Evolutionary conservation across 257 asterid genomes (phyloP), one percentile per base, ranked within the genome.

Genomic region (Capsicum chinense): DNA sequence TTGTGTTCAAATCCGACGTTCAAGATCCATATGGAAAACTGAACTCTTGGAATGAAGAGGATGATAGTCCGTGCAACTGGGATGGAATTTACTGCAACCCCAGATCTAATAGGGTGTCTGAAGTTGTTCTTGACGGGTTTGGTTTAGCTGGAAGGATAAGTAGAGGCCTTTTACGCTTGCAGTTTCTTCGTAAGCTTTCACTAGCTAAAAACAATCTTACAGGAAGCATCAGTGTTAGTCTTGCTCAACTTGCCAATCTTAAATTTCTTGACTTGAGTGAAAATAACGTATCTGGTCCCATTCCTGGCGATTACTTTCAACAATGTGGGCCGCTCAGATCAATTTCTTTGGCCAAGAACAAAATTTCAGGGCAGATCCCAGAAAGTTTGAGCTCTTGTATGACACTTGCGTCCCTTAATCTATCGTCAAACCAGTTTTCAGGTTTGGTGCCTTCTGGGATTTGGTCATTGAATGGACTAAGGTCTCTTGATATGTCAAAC

Each of bases 61-160:
- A 91, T 56, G 91, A 91, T 19, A 95, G 90, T 91, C 95, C 99
- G 14, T 97, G 99, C 84, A 90, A 85, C 66, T 97, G 99, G 99
- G 33, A 81, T 56, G 98, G 99, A 83, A 90, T 97, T 6, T 88
- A 88, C 88, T 95, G 98, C 86, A 91, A 93, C 89, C 96, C 96
- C 58, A 92, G 96, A 95, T 95, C 98, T 92, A 95, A 94, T 79
- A 88, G 99, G 85, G 99, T 97, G 5, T 87, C 97, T 56, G 98
- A 95, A 81, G 93, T 97, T 83, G 93, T 90, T 82, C 97, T 97
- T 78, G 98, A 95, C 50, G 99, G 93, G 47, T 92, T 92, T 84
- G 89, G 91, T 78, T 93, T 97, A 83, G 89, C 99, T 6, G 99
- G 99, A 6, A 97, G 89, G 86, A 81, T 97, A 7, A 94, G 99